Percentiles rank a stretch among this genome's conserved stretches.
phyloP scores from a whole-genome alignment of 345 rosid species.

The Raphanus raphanistrum region DNA sequence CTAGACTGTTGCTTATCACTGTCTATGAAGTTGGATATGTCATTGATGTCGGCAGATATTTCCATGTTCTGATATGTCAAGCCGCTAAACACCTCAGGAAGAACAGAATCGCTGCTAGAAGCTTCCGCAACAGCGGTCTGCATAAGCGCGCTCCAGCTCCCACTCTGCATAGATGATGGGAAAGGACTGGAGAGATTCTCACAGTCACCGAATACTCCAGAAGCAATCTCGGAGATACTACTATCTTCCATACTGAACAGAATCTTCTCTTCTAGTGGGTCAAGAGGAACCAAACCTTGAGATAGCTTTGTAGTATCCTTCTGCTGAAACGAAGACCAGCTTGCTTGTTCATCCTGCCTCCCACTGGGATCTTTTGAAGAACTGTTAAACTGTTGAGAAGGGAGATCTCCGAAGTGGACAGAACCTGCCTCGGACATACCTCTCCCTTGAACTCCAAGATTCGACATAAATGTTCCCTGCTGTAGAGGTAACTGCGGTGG shows the following conservation, averaged over 20 bases:
- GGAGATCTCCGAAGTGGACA: slow-evolving; percentile 27
- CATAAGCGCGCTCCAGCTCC: slow-evolving; percentile 97
- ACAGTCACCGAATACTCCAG: slow-evolving; percentile 49
- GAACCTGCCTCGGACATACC: slow-evolving; percentile 41
- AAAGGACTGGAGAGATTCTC: slow-evolving; percentile 48
- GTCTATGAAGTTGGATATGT: slow-evolving; percentile 42
- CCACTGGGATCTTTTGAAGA: slow-evolving; percentile 39
- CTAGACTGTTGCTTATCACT: slow-evolving; percentile 52
- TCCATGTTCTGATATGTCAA: slow-evolving; percentile 58
- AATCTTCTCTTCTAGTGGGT: slow-evolving; percentile 83
- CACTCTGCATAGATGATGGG: slow-evolving; percentile 73
- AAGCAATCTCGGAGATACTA: slow-evolving; percentile 38
- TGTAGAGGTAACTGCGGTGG: slow-evolving; percentile 11
- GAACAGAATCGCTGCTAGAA: slow-evolving; percentile 61
- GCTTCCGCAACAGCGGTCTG: slow-evolving; percentile 91
- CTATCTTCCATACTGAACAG: slow-evolving; percentile 69
- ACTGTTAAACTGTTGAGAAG: slow-evolving; percentile 34
- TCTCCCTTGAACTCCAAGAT: slow-evolving; percentile 48
- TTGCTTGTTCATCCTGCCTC: slow-evolving; percentile 46
- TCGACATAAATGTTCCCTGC: slow-evolving; percentile 42
- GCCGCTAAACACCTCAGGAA: slow-evolving; percentile 79
- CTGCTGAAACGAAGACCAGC: slow-evolving; percentile 47
- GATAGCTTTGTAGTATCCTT: slow-evolving; percentile 37
- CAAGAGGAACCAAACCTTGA: slow-evolving; percentile 57
- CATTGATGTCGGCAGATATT: slow-evolving; percentile 41